Percentiles rank a stretch among this genome's conserved stretches.
Conservation (phyloP, 148 eudicot species). For the Rhododendron henanense region DNA sequence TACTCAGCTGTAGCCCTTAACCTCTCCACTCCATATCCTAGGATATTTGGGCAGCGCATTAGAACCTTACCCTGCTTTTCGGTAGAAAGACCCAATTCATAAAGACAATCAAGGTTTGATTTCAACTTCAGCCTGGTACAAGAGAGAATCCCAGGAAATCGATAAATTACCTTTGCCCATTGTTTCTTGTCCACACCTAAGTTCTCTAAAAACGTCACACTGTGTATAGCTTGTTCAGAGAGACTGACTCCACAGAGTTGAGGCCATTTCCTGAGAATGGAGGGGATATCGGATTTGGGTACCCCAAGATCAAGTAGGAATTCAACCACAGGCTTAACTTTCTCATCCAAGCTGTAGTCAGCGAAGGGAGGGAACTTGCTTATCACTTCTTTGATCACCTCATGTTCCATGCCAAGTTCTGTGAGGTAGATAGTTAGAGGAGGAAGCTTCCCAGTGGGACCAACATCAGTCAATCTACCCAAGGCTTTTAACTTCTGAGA, state of each 20-base stretch:
- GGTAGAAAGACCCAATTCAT: conserved; percentile 69
- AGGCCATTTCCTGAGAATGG: conserved; percentile 63
- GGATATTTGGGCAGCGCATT: conserved; percentile 67
- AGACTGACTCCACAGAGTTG: conserved; percentile 73
- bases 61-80: conserved; percentile 59
- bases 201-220: conserved; percentile 59
- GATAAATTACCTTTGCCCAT: conserved; percentile 69
- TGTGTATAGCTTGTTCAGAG: conserved; percentile 63
- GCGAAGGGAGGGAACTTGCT: conserved; percentile 76
- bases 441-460: neutral
- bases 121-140: conserved; percentile 61
- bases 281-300: conserved; percentile 58
- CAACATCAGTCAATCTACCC: conserved; percentile 38
- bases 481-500: conserved; percentile 55
- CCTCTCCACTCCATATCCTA: conserved; percentile 72
- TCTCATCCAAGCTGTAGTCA: conserved; percentile 72
- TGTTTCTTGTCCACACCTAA: conserved; percentile 64
- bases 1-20: conserved; percentile 52
- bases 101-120: conserved; percentile 62
- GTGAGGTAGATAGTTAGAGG: conserved; percentile 52
- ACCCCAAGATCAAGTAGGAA: conserved; percentile 81
- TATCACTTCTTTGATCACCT: conserved; percentile 47
- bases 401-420: conserved; percentile 75
- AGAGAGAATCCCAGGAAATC: conserved; percentile 69
- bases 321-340: conserved; percentile 66